Conservation (phyloP, 495 filamentous ascomycete species). For the Talaromyces trachyspermus region DNA sequence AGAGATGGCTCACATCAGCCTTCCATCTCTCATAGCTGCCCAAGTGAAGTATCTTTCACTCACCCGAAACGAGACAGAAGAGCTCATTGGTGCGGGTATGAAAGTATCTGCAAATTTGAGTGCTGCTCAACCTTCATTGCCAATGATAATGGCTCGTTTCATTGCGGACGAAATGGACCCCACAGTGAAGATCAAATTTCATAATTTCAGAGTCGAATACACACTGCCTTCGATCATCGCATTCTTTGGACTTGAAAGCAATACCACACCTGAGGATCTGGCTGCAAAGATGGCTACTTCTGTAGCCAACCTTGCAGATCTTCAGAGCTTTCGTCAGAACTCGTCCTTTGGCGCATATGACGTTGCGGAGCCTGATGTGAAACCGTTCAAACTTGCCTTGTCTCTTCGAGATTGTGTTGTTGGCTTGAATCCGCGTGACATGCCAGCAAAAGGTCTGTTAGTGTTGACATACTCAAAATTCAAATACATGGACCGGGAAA, state of each 20-base stretch:
- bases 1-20: conserved; percentile 74
- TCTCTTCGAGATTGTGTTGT: conserved; percentile 70
- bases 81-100: conserved; percentile 54
- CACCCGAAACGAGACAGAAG: conserved; percentile 58
- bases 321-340: conserved; percentile 13
- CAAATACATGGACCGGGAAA: conserved; percentile 50
- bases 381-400: conserved; percentile 61
- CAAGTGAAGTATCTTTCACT: conserved; percentile 55
- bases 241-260: conserved; percentile 59
- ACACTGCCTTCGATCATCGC: conserved; percentile 73
- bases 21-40: conserved; percentile 73
- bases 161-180: conserved; percentile 93
- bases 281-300: conserved; percentile 71
- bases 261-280: conserved; percentile 63
- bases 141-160: conserved; percentile 71
- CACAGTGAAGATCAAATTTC: conserved; percentile 75
- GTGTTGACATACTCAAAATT: conserved; percentile 73
- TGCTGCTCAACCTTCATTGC: conserved; percentile 25
- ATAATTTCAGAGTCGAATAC: conserved; percentile 78
- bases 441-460: conserved; percentile 64
- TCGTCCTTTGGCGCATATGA: neutral
- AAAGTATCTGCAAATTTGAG: conserved; percentile 13
- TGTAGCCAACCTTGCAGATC: conserved; percentile 66
- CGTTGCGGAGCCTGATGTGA: conserved; percentile 19
- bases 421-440: conserved; percentile 76